A percentile compares a stretch with the other conserved stretches of the same genome.
phyloP scores from a whole-genome alignment of 2,329 filamentous ascomycete genomes.

The Hymenoscyphus scutula region DNA sequence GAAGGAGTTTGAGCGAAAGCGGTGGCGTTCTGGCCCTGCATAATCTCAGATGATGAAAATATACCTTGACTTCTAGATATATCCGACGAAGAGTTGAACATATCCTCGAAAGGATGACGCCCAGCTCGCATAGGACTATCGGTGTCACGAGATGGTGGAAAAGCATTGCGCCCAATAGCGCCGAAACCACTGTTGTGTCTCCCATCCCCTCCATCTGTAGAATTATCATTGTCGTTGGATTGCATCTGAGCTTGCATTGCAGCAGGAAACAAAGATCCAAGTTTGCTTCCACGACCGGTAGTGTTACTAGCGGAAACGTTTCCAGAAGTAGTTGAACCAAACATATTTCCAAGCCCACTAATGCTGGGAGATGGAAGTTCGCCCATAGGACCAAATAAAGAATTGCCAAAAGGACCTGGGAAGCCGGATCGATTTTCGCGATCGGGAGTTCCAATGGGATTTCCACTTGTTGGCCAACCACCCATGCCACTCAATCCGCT shows the following conservation, averaged over 20 bases:
- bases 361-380: slow-evolving; percentile 76
- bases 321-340: slow-evolving; percentile 59
- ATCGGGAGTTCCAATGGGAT: slow-evolving; percentile 66
- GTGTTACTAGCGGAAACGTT: slow-evolving; percentile 58
- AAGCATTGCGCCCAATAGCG: slow-evolving; percentile 62
- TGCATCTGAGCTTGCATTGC: slow-evolving; percentile 93
- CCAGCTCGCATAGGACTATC: slow-evolving; percentile 57
- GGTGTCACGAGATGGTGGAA: slow-evolving; percentile 54
- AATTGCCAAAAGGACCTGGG: slow-evolving; percentile 67
- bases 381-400: slow-evolving; percentile 72
- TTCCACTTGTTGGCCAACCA: slow-evolving; percentile 49
- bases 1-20: slow-evolving; percentile 29
- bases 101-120: slow-evolving; percentile 56
- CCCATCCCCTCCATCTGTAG: slow-evolving; percentile 58
- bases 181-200: slow-evolving; percentile 62
- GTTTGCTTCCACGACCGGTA: slow-evolving; percentile 73
- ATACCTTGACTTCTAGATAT: slow-evolving; percentile 26
- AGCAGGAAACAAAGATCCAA: slow-evolving; percentile 82
- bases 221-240: slow-evolving; percentile 60
- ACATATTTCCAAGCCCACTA: slow-evolving; percentile 65
- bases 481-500: slow-evolving; percentile 46
- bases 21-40: slow-evolving; percentile 27
- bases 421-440: slow-evolving; percentile 55
- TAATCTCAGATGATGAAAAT: slow-evolving; percentile 30
- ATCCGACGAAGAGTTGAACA: slow-evolving; percentile 30